Conservation (phyloP, 2,329 filamentous ascomycete genomes). For the Westerdykella sp. region DNA sequence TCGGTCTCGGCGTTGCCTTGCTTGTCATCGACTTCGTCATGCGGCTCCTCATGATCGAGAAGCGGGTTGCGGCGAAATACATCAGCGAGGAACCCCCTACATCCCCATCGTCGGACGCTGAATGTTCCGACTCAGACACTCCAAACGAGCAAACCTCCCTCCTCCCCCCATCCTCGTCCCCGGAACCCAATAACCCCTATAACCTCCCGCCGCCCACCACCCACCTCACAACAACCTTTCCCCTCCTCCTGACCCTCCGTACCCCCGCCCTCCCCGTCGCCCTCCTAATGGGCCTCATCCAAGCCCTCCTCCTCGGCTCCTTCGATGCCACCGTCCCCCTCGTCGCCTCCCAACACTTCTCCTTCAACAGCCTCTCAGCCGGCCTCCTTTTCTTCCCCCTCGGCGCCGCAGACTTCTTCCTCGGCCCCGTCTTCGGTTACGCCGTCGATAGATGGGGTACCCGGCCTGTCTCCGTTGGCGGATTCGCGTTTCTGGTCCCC, state of each 20-base stretch:
- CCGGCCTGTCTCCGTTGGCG: slow-evolving; percentile 38
- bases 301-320: slow-evolving; percentile 36
- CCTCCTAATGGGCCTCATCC: slow-evolving; percentile 28
- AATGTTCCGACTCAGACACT: slow-evolving; percentile 8
- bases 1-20: slow-evolving; percentile 50
- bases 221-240: slow-evolving; percentile 38
- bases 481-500: slow-evolving; percentile 41
- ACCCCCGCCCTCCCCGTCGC: slow-evolving; percentile 29
- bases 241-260: slow-evolving; percentile 43
- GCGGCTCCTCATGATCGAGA: slow-evolving; percentile 57
- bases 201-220: slow-evolving; percentile 43
- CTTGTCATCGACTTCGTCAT: slow-evolving; percentile 55
- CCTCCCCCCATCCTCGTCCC: slow-evolving; percentile 5
- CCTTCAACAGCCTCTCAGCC: slow-evolving; percentile 39
- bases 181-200: slow-evolving; percentile 6
- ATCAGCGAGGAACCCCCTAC: slow-evolving; percentile 7
- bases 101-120: background rate
- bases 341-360: slow-evolving; percentile 39
- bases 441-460: slow-evolving; percentile 44
- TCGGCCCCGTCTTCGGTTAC: slow-evolving; percentile 45
- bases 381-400: slow-evolving; percentile 46
- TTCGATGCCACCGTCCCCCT: slow-evolving; percentile 47
- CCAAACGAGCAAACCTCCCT: slow-evolving; percentile 23
- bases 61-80: slow-evolving; percentile 50
- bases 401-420: slow-evolving; percentile 39